These are phyloP conservation scores for Phytopythium vexans DNA, from an alignment of 352 stramenopile genomes.

Conservation along the genomic window DNA sequence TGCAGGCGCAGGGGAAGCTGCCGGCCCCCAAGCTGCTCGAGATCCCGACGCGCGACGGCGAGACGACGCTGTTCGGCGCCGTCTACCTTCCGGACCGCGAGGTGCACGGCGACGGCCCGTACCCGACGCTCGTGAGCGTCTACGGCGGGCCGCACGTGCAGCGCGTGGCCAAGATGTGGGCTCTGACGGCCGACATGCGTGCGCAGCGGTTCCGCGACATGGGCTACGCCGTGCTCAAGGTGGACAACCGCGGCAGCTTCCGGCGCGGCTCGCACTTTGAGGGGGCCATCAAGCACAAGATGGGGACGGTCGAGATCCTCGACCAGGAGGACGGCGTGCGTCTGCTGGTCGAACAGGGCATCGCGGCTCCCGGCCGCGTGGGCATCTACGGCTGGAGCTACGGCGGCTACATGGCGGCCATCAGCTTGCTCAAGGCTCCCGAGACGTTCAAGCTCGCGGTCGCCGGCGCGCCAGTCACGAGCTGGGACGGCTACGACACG, in stretches of 20 bases:
- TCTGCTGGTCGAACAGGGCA: constrained; percentile 79
- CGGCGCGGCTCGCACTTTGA: constrained; percentile 92
- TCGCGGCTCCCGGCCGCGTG: constrained; percentile 85
- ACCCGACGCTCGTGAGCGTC: constrained; percentile 94
- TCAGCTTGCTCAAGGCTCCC: constrained; percentile 95
- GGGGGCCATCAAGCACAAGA: constrained; percentile 89
- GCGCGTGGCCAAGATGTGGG: constrained; percentile 91
- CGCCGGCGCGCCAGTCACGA: constrained; percentile 95
- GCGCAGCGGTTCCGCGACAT: constrained; percentile 90
- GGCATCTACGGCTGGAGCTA: constrained; percentile 99
- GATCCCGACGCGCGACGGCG: constrained; percentile 82
- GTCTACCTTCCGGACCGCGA: constrained; percentile 89
- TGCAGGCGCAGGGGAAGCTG: constrained; percentile 51
- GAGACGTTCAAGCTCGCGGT: constrained; percentile 96
- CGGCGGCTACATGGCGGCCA: constrained; percentile 96
- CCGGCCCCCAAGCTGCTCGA: constrained; percentile 63
- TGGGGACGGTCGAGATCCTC: constrained; percentile 90
- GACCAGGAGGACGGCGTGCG: constrained; percentile 83
- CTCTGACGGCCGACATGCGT: constrained; percentile 92
- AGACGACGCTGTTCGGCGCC: constrained; percentile 88
- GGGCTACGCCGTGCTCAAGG: constrained; percentile 96
- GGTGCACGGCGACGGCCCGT: constrained; percentile 88
- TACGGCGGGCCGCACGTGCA: constrained; percentile 98
- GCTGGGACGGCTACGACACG: constrained; percentile 98
- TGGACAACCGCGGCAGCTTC: constrained; percentile 95